Conservation (phyloP, 805 yeast species). For the Saturnispora sekii region DNA sequence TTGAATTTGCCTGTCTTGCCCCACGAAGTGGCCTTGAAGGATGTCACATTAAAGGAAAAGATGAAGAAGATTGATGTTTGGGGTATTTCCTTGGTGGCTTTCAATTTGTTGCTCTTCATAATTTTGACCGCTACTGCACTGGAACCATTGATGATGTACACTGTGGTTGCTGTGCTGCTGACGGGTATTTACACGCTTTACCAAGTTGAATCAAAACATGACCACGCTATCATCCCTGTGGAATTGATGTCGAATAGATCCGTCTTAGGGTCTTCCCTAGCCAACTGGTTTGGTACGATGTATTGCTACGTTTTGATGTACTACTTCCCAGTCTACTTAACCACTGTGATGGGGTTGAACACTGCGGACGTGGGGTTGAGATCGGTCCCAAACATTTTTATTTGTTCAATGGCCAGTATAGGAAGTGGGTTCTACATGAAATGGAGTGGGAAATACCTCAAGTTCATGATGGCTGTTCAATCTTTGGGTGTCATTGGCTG, state of each 20-base stretch:
- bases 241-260: slow-evolving; percentile 46
- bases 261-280: slow-evolving; percentile 51
- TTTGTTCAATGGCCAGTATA: slow-evolving; percentile 49
- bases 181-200: slow-evolving; percentile 11
- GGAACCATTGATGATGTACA: not conserved
- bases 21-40: slow-evolving; percentile 22
- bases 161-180: slow-evolving; percentile 1
- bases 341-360: slow-evolving; percentile 42
- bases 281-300: slow-evolving; percentile 54
- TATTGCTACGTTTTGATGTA: slow-evolving; percentile 37
- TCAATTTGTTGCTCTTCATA: slow-evolving; percentile 25
- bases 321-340: slow-evolving; percentile 52
- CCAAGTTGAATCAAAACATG: slow-evolving; percentile 15
- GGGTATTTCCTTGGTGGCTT: slow-evolving; percentile 26
- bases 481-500: slow-evolving; percentile 37
- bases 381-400: slow-evolving; percentile 50
- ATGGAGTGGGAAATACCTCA: slow-evolving; percentile 49
- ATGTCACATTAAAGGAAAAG: slow-evolving; percentile 33
- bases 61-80: slow-evolving; percentile 46
- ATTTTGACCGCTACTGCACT: slow-evolving; percentile 25
- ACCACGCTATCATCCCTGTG: slow-evolving; percentile 56
- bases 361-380: slow-evolving; percentile 53
- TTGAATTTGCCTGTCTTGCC: slow-evolving; percentile 39
- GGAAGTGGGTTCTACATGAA: slow-evolving; percentile 60
- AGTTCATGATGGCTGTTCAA: slow-evolving; percentile 35